phyloP scores from a whole-genome alignment of 345 rosid genomes.

The Nasturtium officinale region DNA sequence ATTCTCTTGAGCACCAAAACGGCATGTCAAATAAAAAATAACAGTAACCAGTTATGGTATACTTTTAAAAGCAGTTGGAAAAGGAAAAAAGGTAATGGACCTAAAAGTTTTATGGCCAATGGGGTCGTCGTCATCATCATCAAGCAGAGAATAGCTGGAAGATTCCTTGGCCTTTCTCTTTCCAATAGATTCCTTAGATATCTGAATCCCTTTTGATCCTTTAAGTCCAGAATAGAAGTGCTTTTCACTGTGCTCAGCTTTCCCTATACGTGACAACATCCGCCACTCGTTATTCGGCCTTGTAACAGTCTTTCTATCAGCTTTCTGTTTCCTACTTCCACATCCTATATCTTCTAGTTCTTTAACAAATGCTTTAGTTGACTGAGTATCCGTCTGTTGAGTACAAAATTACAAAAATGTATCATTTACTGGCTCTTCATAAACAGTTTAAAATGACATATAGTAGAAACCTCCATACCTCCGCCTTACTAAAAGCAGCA shows the following conservation, averaged over 20 bases:
- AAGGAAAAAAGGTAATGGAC: constrained; percentile 25
- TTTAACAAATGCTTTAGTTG: constrained; percentile 44
- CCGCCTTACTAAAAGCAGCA: constrained; percentile 46
- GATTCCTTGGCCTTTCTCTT: constrained; percentile 38
- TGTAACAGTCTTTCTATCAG: constrained; percentile 38
- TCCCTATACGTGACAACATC: constrained; percentile 45
- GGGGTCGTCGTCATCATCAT: constrained; percentile 31
- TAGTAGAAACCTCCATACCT: constrained; percentile 50
- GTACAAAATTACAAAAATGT: constrained; percentile 24
- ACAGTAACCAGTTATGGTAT: not conserved
- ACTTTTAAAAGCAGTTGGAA: constrained; percentile 9
- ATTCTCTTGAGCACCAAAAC: constrained; percentile 2
- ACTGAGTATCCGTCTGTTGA: constrained; percentile 53
- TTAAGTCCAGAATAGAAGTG: constrained; percentile 34
- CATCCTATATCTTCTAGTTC: constrained; percentile 46
- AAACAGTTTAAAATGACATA: constrained; percentile 15
- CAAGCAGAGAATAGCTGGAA: constrained; percentile 38
- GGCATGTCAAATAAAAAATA: not conserved
- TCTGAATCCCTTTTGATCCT: constrained; percentile 26
- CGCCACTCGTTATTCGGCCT: constrained; percentile 30
- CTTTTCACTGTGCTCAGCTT: constrained; percentile 36
- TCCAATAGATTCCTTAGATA: constrained; percentile 24
- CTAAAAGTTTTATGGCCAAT: constrained; percentile 20
- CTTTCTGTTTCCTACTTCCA: constrained; percentile 39
- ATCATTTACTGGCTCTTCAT: not conserved